A percentile compares a stretch with the other conserved stretches of the same genome.
Evolutionary conservation across 768 basidiomycete species (phyloP).

Genomic region (Leccinum subgranulosum): DNA sequence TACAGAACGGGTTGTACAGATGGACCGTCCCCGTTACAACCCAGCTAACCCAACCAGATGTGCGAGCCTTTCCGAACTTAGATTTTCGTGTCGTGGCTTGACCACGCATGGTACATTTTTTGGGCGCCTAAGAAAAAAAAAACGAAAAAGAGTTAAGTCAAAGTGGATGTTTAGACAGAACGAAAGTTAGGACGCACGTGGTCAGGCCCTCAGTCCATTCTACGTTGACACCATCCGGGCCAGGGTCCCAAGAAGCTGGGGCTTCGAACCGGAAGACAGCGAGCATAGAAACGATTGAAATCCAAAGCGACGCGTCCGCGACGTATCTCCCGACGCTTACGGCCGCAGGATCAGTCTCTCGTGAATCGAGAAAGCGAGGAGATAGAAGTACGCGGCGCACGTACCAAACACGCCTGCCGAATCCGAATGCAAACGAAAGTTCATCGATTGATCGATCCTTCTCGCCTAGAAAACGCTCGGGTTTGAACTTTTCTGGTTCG

Average conservation of each 20-base stretch:
- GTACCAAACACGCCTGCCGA: conserved; percentile 42
- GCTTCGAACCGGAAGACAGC: conserved; percentile 15
- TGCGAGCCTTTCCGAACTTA: conserved; percentile 13
- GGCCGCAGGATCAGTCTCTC: background rate
- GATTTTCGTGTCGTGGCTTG: conserved; percentile 1
- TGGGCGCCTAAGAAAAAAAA: conserved; percentile 9
- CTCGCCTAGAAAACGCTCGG: conserved; percentile 31
- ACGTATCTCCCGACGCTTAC: conserved; percentile 42
- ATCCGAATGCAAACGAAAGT: conserved; percentile 26
- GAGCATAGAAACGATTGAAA: conserved; percentile 22
- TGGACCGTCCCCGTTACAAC: background rate
- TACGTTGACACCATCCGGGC: conserved; percentile 18
- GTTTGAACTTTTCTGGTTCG: conserved; percentile 37
- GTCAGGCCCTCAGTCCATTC: conserved; percentile 19
- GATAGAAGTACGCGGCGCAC: background rate
- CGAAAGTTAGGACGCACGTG: conserved; percentile 13
- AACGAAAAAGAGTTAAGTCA: background rate
- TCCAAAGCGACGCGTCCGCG: conserved; percentile 37
- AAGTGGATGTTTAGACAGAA: background rate
- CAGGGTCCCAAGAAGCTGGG: conserved; percentile 14
- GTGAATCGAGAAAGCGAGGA: background rate
- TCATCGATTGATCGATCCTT: conserved; percentile 4
- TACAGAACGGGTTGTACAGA: background rate
- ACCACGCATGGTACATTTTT: conserved; percentile 10
- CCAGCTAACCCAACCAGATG: conserved; percentile 5